These are phyloP conservation scores for Hanseniaspora gamundiae DNA, from an alignment of 1,139 yeast genomes.

Conservation along the genomic window DNA sequence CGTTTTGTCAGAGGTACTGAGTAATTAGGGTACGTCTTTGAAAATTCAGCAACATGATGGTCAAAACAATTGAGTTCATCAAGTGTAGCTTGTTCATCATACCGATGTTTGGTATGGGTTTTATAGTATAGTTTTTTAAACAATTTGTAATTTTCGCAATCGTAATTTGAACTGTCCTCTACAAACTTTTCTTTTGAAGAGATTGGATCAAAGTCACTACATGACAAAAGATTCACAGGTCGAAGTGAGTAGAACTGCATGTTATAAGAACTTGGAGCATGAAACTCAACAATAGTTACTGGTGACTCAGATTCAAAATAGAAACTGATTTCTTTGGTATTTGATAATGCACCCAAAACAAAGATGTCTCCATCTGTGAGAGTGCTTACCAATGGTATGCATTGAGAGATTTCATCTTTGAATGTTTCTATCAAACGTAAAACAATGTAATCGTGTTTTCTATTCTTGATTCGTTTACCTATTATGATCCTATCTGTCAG, in stretches of 20 bases:
- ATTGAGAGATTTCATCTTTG: no score
- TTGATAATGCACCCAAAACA: not conserved
- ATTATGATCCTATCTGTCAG: not conserved
- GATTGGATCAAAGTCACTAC: not conserved
- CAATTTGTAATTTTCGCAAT: not conserved
- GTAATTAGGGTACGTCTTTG: not conserved
- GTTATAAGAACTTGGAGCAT: conserved; percentile 60
- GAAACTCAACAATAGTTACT: conserved; percentile 41
- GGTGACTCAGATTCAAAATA: conserved; percentile 8
- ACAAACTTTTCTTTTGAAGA: not conserved
- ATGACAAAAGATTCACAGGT: conserved; percentile 36
- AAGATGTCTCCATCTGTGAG: not conserved
- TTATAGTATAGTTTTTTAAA: not conserved
- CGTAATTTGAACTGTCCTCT: not conserved
- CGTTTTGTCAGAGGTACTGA: not conserved
- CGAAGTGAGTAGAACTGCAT: conserved; percentile 71
- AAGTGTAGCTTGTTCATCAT: not conserved
- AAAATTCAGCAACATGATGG: conserved; percentile 4
- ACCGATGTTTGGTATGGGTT: not conserved
- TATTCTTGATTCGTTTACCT: not conserved
- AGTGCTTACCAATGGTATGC: not conserved
- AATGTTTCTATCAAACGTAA: not conserved
- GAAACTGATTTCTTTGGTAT: not conserved
- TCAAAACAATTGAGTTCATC: conserved; percentile 5
- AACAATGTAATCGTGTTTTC: not conserved